Evolutionary conservation across 2,329 filamentous ascomycete genomes (phyloP), one percentile per base, ranked within the genome.

Genomic region (Talaromyces islandicus): DNA sequence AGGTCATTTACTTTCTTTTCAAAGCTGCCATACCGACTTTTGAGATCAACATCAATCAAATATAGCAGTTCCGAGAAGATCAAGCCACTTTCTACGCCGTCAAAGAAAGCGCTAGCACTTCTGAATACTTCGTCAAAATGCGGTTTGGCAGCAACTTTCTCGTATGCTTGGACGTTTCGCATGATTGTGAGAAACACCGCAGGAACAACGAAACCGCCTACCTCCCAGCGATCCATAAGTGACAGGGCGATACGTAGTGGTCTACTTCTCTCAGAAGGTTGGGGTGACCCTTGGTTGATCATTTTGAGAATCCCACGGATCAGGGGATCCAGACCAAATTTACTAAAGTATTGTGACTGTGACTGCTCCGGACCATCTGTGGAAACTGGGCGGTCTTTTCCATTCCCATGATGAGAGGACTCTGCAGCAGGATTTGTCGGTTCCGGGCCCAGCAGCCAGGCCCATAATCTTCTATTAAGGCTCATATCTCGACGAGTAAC

Each of bases 181-280:
- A 99, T 85, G 27, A 93, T 87, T 3, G 92, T 90, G 14, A 97
- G 80, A 69, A 99, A 97, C 14, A 97, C 85, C 62, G 91, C 88
- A 0, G 92, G 90, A 1, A 97, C 88, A 53, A 99, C 87, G 19
- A 93, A 81, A 1, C 91, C 91, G 30, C 94, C 94, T 65, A 99
- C 93, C 72, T 99, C 94, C 92, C 92, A 97, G 61, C 92, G 87
- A 75, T 99, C 94, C 94, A 99, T 97, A 57, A 99, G 80, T 17
- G 95, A 97, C 2, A 97, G 82, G 68, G 92, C 95, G 64, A 97
- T 91, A 60, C 92, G 87, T 70, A 96, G 97, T 0, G 94, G 93
- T 43, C 87, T 87, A 21, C 92, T 91, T 71, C 87, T 83, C 68
- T 95, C 91, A 0, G 83, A 74, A 0, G 89, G 83, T 58, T 80